Evolutionary conservation across 164 flowering plant genomes (phyloP).

Genomic region (Tetrastigma voinierianum): DNA sequence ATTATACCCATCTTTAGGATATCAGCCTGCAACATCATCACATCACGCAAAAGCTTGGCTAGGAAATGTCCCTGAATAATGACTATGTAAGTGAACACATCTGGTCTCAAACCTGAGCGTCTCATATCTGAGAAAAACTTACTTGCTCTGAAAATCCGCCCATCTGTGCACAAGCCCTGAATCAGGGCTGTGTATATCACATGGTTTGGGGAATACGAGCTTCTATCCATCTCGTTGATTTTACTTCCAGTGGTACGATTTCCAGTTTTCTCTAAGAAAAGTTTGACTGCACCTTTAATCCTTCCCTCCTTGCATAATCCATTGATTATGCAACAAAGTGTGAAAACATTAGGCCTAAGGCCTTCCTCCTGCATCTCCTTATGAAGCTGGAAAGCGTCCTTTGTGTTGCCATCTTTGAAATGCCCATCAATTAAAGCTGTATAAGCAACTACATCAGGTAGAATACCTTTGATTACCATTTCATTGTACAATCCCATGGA

Average conservation of each 20-base stretch:
- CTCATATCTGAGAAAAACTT: constrained; percentile 70
- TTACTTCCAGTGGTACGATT: constrained; percentile 1
- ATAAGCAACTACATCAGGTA: constrained; percentile 70
- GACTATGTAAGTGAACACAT: constrained; percentile 32
- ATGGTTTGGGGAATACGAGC: constrained; percentile 28
- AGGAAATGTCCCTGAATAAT: constrained; percentile 43
- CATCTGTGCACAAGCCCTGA: constrained; percentile 56
- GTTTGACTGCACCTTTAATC: constrained; percentile 42
- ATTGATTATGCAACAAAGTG: constrained; percentile 52
- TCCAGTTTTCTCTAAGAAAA: constrained; percentile 37
- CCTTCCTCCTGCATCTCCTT: constrained; percentile 57
- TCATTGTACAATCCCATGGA: constrained; percentile 70
- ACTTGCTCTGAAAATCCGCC: constrained; percentile 51
- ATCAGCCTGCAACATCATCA: constrained; percentile 67
- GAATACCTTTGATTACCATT: constrained; percentile 66
- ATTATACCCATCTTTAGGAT: constrained; percentile 62
- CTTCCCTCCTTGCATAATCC: constrained; percentile 72
- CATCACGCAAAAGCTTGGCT: constrained; percentile 33
- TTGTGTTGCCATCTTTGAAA: constrained; percentile 45
- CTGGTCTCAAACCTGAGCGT: constrained; percentile 40
- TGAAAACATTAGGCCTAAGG: constrained; percentile 47
- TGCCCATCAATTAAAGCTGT: constrained; percentile 71
- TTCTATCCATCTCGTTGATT: constrained; percentile 7
- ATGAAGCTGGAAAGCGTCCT: constrained; percentile 54
- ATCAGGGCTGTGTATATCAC: constrained; percentile 52